A percentile compares a stretch with the other conserved stretches of the same genome.
Evolutionary conservation across 108 stramenopile genomes (phyloP).

Genomic region (Cyclostephanos invisitatus): DNA sequence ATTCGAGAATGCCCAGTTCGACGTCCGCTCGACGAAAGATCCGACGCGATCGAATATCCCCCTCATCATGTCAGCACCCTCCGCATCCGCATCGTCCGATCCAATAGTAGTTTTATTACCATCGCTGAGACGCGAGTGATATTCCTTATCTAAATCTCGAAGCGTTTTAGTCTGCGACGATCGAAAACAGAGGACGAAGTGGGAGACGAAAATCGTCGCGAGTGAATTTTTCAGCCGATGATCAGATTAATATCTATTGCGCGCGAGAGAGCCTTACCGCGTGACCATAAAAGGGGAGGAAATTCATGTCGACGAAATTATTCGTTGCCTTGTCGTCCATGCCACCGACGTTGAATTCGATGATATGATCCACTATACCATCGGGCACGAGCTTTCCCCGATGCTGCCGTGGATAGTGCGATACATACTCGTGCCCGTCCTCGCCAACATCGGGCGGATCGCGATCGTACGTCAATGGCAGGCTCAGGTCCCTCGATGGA

Average conservation of each 20-base stretch:
- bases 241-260: neutral
- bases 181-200: neutral
- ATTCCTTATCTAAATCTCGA: constrained; percentile 42
- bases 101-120: constrained; percentile 38
- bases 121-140: constrained; percentile 38
- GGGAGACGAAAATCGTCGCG: neutral
- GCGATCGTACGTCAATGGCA: constrained; percentile 53
- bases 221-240: neutral
- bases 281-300: constrained; percentile 60
- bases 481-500: constrained; percentile 45
- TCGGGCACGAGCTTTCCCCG: constrained; percentile 41
- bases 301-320: constrained; percentile 31
- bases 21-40: constrained; percentile 41
- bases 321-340: constrained; percentile 8
- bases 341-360: constrained; percentile 43
- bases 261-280: neutral
- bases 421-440: constrained; percentile 17
- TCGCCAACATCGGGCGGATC: constrained; percentile 10
- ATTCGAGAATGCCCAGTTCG: constrained; percentile 40
- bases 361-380: constrained; percentile 59
- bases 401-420: constrained; percentile 46
- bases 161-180: constrained; percentile 25
- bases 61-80: neutral
- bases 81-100: constrained; percentile 26
- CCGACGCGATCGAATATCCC: constrained; percentile 42